Evolutionary conservation across 2,329 filamentous ascomycete species (phyloP), one percentile per base, ranked within the genome.

Genomic region (Fusarium domesticum): DNA sequence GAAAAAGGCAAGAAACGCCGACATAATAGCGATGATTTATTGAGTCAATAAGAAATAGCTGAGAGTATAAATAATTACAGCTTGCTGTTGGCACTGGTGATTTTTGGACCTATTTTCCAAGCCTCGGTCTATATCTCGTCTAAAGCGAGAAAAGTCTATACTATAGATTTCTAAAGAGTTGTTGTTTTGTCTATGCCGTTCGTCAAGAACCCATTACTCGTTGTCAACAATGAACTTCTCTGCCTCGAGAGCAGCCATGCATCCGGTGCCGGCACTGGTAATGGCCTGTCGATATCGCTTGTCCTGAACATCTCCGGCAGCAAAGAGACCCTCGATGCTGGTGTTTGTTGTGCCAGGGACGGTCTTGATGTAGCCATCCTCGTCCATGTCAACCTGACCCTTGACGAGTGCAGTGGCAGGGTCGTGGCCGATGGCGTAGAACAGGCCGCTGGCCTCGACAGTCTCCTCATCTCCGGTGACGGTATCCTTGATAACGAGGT

Each of bases 271-370:
- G 59, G 93, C 93, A 72, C 91, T 96, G 54, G 93, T 98, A 57
- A 98, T 95, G 36, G 93, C 93, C 75, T 98, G 93, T 66, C 93
- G 83, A 70, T 98, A 98, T 65, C 85, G 83, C 84, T 97, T 98
- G 68, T 98, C 95, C 75, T 98, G 93, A 8, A 98, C 95, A 66
- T 98, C 93, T 53, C 93, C 93, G 8, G 92, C 93, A 30, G 93
- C 93, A 65, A 96, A 98, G 16, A 98, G 89, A 67, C 93, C 93
- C 64, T 89, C 82, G 6, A 96, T 70, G 69, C 83, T 96, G 37
- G 93, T 98, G 63, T 86, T 77, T 47, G 89, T 89, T 35, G 89
- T 92, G 44, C 93, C 95, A 4, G 93, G 87, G 69, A 86, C 81
- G 44, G 93, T 98, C 59, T 90, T 68, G 47, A 98, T 82, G 71